These are phyloP conservation scores for Stephania japonica DNA, from an alignment of 164 flowering plant species.

Conservation along the genomic window DNA sequence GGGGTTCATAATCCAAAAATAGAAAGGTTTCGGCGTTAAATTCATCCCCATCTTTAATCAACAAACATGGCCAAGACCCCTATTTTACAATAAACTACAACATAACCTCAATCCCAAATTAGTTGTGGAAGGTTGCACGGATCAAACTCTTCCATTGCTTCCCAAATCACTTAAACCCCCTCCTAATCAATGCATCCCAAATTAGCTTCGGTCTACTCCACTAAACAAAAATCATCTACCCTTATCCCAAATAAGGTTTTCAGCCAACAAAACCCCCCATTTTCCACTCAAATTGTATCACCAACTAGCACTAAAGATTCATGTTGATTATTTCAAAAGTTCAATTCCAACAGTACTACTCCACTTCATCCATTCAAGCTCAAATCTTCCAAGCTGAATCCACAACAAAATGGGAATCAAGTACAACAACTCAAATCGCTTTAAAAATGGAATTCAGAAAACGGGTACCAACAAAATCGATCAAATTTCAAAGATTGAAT, in stretches of 20 bases:
- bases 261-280: background rate
- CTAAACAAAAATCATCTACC: background rate
- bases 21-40: too few relatives aligned
- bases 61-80: background rate
- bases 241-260: background rate
- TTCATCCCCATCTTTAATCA: background rate
- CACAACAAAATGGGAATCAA: background rate
- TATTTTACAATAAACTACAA: background rate
- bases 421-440: background rate
- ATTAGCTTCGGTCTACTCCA: background rate
- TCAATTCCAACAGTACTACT: too few relatives aligned
- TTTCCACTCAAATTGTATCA: background rate
- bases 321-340: background rate
- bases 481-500: background rate
- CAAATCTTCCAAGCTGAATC: too few relatives aligned
- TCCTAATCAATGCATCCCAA: background rate
- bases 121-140: too few relatives aligned
- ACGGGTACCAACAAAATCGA: background rate
- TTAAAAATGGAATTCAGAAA: background rate
- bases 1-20: too few relatives aligned
- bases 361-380: too few relatives aligned
- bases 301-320: background rate
- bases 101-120: background rate
- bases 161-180: too few relatives aligned
- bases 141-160: too few relatives aligned